Base-by-base conservation (phyloP, 1,284 basidiomycete genomes). In the Ganoderma lucidum region DNA sequence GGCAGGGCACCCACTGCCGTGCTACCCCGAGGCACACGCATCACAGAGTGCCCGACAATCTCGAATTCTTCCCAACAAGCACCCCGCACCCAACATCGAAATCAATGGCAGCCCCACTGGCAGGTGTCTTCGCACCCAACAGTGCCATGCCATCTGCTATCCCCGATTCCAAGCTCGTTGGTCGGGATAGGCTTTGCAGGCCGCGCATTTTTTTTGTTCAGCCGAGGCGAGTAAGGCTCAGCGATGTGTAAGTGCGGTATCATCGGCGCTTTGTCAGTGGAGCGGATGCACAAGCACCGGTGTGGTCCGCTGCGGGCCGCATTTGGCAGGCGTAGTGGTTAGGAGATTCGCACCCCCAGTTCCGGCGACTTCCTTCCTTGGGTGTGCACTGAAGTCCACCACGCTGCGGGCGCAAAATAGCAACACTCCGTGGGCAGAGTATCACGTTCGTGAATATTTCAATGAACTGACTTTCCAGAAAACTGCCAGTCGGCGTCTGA, bases 291-390 rank as follows among this genome's bases (percentile, higher is more conserved):
- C 51, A 64, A 67, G 65, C 59, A 48, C 65, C 59, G 37, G 61
- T 17, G 45, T 48, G n/a, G 62, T 58, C 39, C 63, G 39, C 41
- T 65, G 23, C 23, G 23, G 23, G 23, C 71, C 69, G 41, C 55
- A 70, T 65, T 35, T 39, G 71, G 71, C 53, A 72, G 51, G 65
- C 64, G 67, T 67, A 65, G 69, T 70, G 55, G 70, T 72, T 69
- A 63, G 56, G 41, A 14, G 9, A 23, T 39, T 42, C 39, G 14
- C 37, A 30, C 39, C 37, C 28, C 39, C 39, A 23, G n/a, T 30
- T 15, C 37, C 59, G 30, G 53, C 6, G 53, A 32, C 56, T 39
- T 59, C 56, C 35, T 59, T 35, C 56, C 56, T 39, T 39, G 15
- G 17, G 35, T 59, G 56, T n/a, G 19, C 2, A 19, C 23, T 6